Conservation (phyloP, 768 basidiomycete genomes). For the Leccinum subgranulosum region DNA sequence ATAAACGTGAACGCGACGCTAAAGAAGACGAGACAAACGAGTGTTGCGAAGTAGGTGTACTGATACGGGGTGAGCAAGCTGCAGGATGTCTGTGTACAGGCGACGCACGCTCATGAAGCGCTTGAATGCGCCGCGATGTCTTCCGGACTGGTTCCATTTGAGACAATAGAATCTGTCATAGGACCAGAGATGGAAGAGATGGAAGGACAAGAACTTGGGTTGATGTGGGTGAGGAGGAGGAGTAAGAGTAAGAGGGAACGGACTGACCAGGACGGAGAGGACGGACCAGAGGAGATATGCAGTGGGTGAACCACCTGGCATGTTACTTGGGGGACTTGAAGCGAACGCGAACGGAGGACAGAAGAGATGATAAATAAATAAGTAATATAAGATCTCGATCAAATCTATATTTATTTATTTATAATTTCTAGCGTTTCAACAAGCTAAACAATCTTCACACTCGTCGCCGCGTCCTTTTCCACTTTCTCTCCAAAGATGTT, state of each 20-base stretch:
- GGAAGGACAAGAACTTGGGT: constrained; percentile 62
- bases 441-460: constrained; percentile 32
- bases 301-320: constrained; percentile 72
- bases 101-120: constrained; percentile 83
- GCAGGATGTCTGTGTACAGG: background rate
- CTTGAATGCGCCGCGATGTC: constrained; percentile 83
- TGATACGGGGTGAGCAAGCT: constrained; percentile 32
- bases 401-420: background rate
- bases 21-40: constrained; percentile 66
- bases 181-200: constrained; percentile 73
- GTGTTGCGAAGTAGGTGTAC: constrained; percentile 75
- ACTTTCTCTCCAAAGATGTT: constrained; percentile 63
- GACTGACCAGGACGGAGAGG: constrained; percentile 57
- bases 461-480: constrained; percentile 41
- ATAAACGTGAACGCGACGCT: constrained; percentile 56
- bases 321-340: constrained; percentile 32
- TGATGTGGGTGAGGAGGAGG: background rate
- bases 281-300: constrained; percentile 78
- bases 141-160: constrained; percentile 62
- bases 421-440: background rate
- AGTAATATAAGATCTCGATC: constrained; percentile 9
- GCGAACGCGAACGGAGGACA: background rate
- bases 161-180: constrained; percentile 78
- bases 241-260: too few relatives aligned
- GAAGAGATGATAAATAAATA: background rate